Conservation (phyloP, 805 yeast species). For the Cyberlindnera euphorbiiphila region DNA sequence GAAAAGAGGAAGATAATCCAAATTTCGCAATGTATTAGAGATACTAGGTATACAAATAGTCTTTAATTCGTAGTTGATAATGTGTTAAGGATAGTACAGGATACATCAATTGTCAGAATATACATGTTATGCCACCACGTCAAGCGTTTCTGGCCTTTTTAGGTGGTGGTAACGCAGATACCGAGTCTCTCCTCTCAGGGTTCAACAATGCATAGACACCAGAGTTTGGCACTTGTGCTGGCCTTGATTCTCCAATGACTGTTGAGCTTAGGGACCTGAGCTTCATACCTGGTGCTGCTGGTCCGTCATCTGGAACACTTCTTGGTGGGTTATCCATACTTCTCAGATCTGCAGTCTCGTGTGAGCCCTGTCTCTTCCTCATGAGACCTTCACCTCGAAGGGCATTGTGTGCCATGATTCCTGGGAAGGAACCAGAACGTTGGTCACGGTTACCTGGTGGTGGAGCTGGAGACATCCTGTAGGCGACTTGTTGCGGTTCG, state of each 20-base stretch:
- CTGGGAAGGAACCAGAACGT: conserved; percentile 26
- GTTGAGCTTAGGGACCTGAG: conserved; percentile 20
- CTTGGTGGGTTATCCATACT: conserved; percentile 23
- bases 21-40: too few relatives aligned
- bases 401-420: conserved; percentile 18
- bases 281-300: conserved; percentile 9
- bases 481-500: conserved; percentile 8
- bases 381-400: conserved; percentile 14
- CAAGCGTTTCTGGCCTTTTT: conserved; percentile 14
- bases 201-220: conserved; percentile 27
- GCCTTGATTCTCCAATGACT: conserved; percentile 7
- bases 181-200: conserved; percentile 23
- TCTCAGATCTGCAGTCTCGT: conserved; percentile 17
- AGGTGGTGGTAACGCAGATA: conserved; percentile 9
- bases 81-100: too few relatives aligned
- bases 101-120: too few relatives aligned
- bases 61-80: background rate
- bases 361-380: conserved; percentile 26
- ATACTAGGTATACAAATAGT: too few relatives aligned
- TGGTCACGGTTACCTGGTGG: conserved; percentile 16
- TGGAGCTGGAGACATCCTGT: conserved; percentile 12
- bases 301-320: conserved; percentile 19
- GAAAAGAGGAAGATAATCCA: too few relatives aligned
- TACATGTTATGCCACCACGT: too few relatives aligned
- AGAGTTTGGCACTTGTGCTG: conserved; percentile 9